A percentile compares a stretch with the other conserved stretches of the same genome.
These are phyloP conservation scores for Gossypium anomalum DNA, from an alignment of 345 rosid genomes.

Conservation along the genomic window DNA sequence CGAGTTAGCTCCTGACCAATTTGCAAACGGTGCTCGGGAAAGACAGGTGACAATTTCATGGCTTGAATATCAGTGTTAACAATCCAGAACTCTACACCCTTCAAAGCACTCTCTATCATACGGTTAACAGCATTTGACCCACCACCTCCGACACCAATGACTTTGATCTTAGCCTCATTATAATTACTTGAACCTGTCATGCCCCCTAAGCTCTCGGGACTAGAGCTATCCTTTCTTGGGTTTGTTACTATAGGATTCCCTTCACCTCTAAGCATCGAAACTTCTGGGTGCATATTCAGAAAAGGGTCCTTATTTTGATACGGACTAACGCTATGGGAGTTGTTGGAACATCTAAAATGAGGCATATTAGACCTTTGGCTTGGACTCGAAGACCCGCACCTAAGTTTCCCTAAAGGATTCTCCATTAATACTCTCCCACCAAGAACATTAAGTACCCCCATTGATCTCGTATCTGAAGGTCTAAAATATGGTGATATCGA, in stretches of 20 bases:
- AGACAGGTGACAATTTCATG: slow-evolving; percentile 87
- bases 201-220: slow-evolving; percentile 45
- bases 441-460: slow-evolving; percentile 49
- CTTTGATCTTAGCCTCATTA: slow-evolving; percentile 88
- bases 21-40: slow-evolving; percentile 71
- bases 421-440: slow-evolving; percentile 54
- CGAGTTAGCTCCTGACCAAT: slow-evolving; percentile 94
- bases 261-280: slow-evolving; percentile 51
- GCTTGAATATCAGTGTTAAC: slow-evolving; percentile 93
- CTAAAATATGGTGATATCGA: slow-evolving; percentile 41
- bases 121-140: slow-evolving; percentile 98
- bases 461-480: slow-evolving; percentile 41
- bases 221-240: slow-evolving; percentile 44
- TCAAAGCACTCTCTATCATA: slow-evolving; percentile 93
- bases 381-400: slow-evolving; percentile 27
- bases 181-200: slow-evolving; percentile 41
- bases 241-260: slow-evolving; percentile 21
- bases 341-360: slow-evolving; percentile 38
- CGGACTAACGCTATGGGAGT: slow-evolving; percentile 48
- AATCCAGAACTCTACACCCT: slow-evolving; percentile 94
- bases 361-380: slow-evolving; percentile 38
- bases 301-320: slow-evolving; percentile 68
- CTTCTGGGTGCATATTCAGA: slow-evolving; percentile 80
- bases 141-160: slow-evolving; percentile 95
- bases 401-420: slow-evolving; percentile 41